These are phyloP conservation scores for Xylariaceae sp. DNA, from an alignment of 2,329 filamentous ascomycete species.

Conservation along the genomic window DNA sequence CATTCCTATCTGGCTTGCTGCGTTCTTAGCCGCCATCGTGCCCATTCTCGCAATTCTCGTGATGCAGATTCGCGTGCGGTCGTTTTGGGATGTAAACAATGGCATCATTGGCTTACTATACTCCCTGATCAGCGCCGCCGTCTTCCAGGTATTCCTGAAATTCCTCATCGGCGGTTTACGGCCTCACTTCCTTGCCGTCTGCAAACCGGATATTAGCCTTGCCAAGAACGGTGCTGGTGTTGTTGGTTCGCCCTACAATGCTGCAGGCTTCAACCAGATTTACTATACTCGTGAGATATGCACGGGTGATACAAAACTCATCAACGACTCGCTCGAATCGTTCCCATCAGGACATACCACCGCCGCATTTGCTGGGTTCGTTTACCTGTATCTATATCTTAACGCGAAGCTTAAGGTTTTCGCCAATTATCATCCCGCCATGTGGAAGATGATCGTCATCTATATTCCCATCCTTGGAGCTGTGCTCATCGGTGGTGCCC, in stretches of 20 bases:
- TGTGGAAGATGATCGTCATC: constrained; percentile 73
- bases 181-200: constrained; percentile 75
- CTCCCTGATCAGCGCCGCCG: constrained; percentile 70
- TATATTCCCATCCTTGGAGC: constrained; percentile 73
- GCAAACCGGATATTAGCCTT: constrained; percentile 63
- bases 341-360: constrained; percentile 78
- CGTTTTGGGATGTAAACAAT: constrained; percentile 75
- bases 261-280: constrained; percentile 60
- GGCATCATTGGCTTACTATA: constrained; percentile 73
- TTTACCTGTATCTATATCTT: constrained; percentile 74
- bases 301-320: constrained; percentile 67
- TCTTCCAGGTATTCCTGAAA: constrained; percentile 80
- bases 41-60: constrained; percentile 69
- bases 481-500: constrained; percentile 68
- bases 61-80: constrained; percentile 71
- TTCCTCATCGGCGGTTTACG: constrained; percentile 75
- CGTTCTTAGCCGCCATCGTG: constrained; percentile 67
- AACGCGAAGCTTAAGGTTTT: constrained; percentile 82
- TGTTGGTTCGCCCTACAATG: constrained; percentile 50
- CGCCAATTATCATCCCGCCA: constrained; percentile 71
- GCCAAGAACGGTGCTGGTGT: constrained; percentile 50
- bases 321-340: constrained; percentile 72
- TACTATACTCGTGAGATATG: constrained; percentile 75
- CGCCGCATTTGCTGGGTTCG: constrained; percentile 73
- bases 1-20: constrained; percentile 73